Base-by-base conservation (phyloP, 176 grass and related monocot species). In the Paspalum vaginatum region DNA sequence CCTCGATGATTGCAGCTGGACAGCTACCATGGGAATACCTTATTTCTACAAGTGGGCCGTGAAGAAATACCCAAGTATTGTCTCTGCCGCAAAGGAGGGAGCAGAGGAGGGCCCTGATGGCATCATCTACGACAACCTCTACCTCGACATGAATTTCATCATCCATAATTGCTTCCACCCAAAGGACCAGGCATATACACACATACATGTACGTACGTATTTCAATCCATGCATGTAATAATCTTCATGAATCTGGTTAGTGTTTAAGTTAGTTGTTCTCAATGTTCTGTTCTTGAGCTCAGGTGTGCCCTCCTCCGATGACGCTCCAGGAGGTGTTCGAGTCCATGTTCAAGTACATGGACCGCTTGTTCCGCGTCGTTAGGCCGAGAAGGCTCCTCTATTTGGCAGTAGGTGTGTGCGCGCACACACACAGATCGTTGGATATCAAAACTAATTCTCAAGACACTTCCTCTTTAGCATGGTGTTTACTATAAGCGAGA, bases 71-170 rank as follows among this genome's bases (percentile, higher is more conserved):
- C 91, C 88, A 6, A 83, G 52, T 22, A 55, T 90, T 55, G 39
- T 79, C 60, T 8, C 64, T 17, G 63, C 65, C 13, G 82, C 54
- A 6, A 61, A 55, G 15, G 81, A 72, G 21, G 43, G 25, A 69
- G 6, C 32, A 32, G 32, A 32, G 32, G 32, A 32, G 32, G 32
- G 32, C 32, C 32, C 67, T 70, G 67, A 70, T 70, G 21, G 67
- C 21, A 26, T 70, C 40, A 47, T 47, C 32, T 88, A 74, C 61
- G 73, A 93, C 75, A 93, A 90, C 61, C 73, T 93, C 48, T 90
- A 90, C 68, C 78, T 93, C 14, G 88, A 93, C 85, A 88, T 85
- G 91, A 93, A 93, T 18, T n/a, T 39, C 53, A 80, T 93, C 77
- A 80, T 90, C 57, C 91, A 93, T 9, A 14, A 55, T 0, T 88